These are phyloP conservation scores for Nothophoma quercina DNA, from an alignment of 2,329 filamentous ascomycete species.

Conservation along the genomic window DNA sequence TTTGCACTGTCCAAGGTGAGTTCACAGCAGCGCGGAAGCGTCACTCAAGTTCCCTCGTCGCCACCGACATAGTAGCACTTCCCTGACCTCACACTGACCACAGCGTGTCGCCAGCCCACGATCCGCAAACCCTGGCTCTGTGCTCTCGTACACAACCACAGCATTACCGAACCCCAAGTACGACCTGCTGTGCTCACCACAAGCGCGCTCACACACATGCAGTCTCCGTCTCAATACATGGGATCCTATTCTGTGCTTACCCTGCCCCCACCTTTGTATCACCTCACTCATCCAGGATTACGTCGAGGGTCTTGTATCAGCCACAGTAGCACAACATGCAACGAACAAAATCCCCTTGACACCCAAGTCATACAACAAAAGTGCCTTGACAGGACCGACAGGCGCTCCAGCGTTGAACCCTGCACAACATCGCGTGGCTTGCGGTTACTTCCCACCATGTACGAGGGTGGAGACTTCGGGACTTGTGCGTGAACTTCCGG, in stretches of 20 bases:
- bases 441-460: background rate
- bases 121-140: background rate
- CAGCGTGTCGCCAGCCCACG: background rate
- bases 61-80: background rate
- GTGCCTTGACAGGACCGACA: slow-evolving; percentile 11
- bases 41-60: background rate
- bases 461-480: background rate
- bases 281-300: background rate
- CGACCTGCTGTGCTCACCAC: slow-evolving; percentile 1
- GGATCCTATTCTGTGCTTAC: background rate
- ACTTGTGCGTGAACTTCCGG: background rate
- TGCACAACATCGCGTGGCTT: slow-evolving; percentile 15
- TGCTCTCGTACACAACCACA: no score
- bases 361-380: slow-evolving; percentile 6
- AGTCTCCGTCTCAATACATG: slow-evolving; percentile 1
- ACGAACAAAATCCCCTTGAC: slow-evolving; percentile 9
- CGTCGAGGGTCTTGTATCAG: background rate
- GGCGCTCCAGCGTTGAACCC: slow-evolving; percentile 6
- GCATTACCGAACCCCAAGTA: no score
- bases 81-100: background rate
- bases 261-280: background rate
- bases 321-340: background rate
- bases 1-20: background rate
- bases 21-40: background rate
- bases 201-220: slow-evolving; percentile 9